Percentiles rank a stretch among this genome's conserved stretches.
These are phyloP conservation scores for Porogramme epimiltina DNA, from an alignment of 1,284 basidiomycete genomes.

Conservation along the genomic window DNA sequence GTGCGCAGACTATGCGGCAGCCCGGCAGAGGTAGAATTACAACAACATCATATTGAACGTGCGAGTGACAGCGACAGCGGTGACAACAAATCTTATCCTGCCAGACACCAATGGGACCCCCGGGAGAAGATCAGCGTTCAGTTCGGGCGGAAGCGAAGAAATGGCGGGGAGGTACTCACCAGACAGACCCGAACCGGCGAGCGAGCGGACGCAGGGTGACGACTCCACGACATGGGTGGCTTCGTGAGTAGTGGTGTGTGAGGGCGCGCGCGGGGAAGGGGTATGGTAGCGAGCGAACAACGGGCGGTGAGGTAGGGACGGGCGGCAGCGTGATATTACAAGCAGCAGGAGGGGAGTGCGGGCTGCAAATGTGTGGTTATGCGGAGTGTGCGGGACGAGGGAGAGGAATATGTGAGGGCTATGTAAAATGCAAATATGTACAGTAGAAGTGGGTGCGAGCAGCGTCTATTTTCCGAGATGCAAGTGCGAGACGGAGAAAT, in stretches of 20 bases:
- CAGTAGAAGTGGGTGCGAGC: not conserved
- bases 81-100: slow-evolving; percentile 18
- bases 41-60: slow-evolving; percentile 20
- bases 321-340: too few species aligned
- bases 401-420: too few species aligned
- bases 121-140: slow-evolving; percentile 5
- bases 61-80: slow-evolving; percentile 1
- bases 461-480: slow-evolving; percentile 1
- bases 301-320: too few species aligned
- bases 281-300: too few species aligned
- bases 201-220: not conserved
- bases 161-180: slow-evolving; percentile 6
- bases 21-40: slow-evolving; percentile 1
- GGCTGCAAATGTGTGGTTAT: too few species aligned
- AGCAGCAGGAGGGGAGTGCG: too few species aligned
- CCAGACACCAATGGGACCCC: too few species aligned
- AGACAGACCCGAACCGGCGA: slow-evolving; percentile 5
- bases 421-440: not conserved
- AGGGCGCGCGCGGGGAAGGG: too few species aligned
- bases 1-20: too few species aligned
- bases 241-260: not conserved
- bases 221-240: too few species aligned
- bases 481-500: not conserved
- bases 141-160: not conserved
- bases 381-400: not conserved